Evolutionary conservation across 2,329 filamentous ascomycete species (phyloP).

Genomic region (Ophiostoma sp.): DNA sequence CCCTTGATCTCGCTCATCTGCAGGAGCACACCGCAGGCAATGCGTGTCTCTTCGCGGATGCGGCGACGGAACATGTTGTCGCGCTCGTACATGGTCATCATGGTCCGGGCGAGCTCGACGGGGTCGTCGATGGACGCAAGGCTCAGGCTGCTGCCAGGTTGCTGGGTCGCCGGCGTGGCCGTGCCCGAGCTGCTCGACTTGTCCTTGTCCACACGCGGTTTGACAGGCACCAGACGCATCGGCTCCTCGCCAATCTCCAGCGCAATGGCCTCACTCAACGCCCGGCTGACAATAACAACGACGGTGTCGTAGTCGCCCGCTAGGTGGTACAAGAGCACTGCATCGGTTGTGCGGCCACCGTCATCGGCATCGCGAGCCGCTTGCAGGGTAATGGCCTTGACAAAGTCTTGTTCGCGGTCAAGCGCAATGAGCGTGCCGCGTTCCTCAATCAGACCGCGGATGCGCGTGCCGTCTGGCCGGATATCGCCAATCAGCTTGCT

Average conservation of each 20-base stretch:
- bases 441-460: constrained; percentile 84
- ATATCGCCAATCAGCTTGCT: constrained; percentile 92
- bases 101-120: constrained; percentile 58
- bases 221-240: constrained; percentile 75
- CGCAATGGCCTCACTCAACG: constrained; percentile 84
- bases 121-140: constrained; percentile 62
- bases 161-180: constrained; percentile 56
- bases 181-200: constrained; percentile 42
- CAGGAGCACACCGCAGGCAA: constrained; percentile 57
- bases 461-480: constrained; percentile 77
- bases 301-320: constrained; percentile 95
- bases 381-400: constrained; percentile 88
- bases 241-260: constrained; percentile 82
- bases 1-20: constrained; percentile 63
- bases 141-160: constrained; percentile 59
- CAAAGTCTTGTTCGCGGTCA: constrained; percentile 76
- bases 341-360: constrained; percentile 88
- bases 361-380: constrained; percentile 92
- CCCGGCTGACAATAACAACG: constrained; percentile 83
- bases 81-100: constrained; percentile 64
- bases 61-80: constrained; percentile 61
- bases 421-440: constrained; percentile 80
- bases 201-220: constrained; percentile 60
- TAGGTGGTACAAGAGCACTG: constrained; percentile 90
- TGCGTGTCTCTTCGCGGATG: constrained; percentile 58